These are phyloP conservation scores for Neurospora discreta DNA, from an alignment of 495 filamentous ascomycete species.

Conservation along the genomic window DNA sequence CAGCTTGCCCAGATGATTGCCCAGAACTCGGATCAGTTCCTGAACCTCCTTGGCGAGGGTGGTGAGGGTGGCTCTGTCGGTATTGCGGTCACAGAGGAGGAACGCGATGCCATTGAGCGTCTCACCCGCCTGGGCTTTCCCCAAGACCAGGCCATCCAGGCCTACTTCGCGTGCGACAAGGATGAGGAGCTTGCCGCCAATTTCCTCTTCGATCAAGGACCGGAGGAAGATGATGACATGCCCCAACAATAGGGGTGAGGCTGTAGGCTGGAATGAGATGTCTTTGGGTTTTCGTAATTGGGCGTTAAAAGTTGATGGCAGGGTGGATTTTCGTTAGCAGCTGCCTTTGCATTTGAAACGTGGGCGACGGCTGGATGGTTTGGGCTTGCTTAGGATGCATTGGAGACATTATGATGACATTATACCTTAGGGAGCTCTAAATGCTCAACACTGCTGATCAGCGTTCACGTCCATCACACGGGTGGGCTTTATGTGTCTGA, in stretches of 20 bases:
- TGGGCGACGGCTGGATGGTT: background rate
- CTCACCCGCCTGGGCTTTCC: slow-evolving; percentile 86
- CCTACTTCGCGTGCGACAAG: slow-evolving; percentile 98
- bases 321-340: background rate
- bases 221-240: slow-evolving; percentile 63
- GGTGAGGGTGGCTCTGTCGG: slow-evolving; percentile 69
- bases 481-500: background rate
- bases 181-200: slow-evolving; percentile 97
- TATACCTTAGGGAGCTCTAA: background rate
- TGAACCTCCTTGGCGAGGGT: slow-evolving; percentile 77
- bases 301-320: background rate
- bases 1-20: slow-evolving; percentile 86
- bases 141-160: slow-evolving; percentile 88
- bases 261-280: background rate
- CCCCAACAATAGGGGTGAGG: slow-evolving; percentile 15
- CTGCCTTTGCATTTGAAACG: background rate
- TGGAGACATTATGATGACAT: background rate
- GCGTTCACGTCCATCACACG: background rate
- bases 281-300: background rate
- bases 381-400: slow-evolving; percentile 1
- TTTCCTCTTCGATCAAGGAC: slow-evolving; percentile 85
- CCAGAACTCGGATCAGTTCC: slow-evolving; percentile 82
- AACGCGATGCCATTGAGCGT: slow-evolving; percentile 91
- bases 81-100: slow-evolving; percentile 88
- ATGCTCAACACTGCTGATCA: background rate